phyloP scores from a whole-genome alignment of 2,329 filamentous ascomycete genomes.

The Verticillium nonalfalfae region DNA sequence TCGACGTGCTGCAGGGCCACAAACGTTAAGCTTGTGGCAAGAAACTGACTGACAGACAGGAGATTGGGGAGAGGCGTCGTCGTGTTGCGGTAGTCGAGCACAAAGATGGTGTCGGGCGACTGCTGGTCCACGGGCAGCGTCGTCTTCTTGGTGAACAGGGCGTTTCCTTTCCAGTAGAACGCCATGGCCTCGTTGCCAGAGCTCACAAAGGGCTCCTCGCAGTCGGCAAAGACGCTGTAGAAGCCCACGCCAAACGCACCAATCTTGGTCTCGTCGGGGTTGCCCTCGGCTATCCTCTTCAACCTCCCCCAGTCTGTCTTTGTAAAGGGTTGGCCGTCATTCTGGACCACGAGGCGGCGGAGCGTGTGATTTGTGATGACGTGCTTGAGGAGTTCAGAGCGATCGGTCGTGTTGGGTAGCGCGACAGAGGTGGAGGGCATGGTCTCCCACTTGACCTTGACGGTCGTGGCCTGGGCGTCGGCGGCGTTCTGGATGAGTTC shows the following conservation, averaged over 20 bases:
- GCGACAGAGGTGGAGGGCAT: constrained; percentile 74
- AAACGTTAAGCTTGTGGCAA: constrained; percentile 93
- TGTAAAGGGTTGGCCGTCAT: constrained; percentile 83
- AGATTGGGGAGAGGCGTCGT: constrained; percentile 83
- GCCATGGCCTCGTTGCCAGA: constrained; percentile 92
- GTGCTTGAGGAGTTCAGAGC: constrained; percentile 73
- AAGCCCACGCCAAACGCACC: constrained; percentile 98
- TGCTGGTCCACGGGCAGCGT: constrained; percentile 62
- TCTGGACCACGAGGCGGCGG: constrained; percentile 81
- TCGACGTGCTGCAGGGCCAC: constrained; percentile 84
- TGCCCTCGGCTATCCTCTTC: constrained; percentile 97
- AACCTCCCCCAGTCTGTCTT: constrained; percentile 88
- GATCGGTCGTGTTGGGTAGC: constrained; percentile 56
- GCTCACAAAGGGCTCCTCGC: constrained; percentile 94
- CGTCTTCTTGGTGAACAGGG: constrained; percentile 84
- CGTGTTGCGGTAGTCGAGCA: constrained; percentile 86
- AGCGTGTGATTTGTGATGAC: constrained; percentile 79
- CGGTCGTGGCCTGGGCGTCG: constrained; percentile 84
- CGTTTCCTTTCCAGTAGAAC: constrained; percentile 99
- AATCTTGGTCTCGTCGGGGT: constrained; percentile 98
- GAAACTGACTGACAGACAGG: constrained; percentile 80
- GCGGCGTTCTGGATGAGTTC: constrained; percentile 98
- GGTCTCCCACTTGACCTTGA: constrained; percentile 89
- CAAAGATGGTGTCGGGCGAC: constrained; percentile 77
- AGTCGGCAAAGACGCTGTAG: constrained; percentile 97